phyloP scores from a whole-genome alignment of 2,329 filamentous ascomycete species.

The Trichoderma polysporum region DNA sequence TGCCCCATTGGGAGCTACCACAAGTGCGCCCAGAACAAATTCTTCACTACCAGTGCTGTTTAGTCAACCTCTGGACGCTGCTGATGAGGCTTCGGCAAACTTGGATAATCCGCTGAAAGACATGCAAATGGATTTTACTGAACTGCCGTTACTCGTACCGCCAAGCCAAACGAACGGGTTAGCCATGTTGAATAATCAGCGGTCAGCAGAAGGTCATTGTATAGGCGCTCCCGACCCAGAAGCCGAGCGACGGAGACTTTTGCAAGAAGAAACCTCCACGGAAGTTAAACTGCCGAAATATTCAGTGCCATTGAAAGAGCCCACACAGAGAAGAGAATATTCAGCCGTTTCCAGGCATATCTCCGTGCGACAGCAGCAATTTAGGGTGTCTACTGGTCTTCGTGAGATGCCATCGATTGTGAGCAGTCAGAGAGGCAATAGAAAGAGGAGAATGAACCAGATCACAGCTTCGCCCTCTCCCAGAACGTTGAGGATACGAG shows the following conservation, averaged over 20 bases:
- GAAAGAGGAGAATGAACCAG: not conserved
- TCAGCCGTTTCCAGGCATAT: not conserved
- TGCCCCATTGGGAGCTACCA: not conserved
- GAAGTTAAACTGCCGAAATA: constrained; percentile 35
- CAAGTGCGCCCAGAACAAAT: not conserved
- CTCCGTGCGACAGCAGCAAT: not conserved
- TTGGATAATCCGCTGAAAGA: not conserved
- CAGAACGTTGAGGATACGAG: constrained; percentile 28
- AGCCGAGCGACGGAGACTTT: constrained; percentile 29
- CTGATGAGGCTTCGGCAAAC: not conserved
- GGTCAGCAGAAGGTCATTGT: not conserved
- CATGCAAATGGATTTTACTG: not conserved
- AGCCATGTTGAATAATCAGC: not conserved
- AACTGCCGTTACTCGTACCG: not conserved
- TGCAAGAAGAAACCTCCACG: constrained; percentile 34
- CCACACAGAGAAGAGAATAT: constrained; percentile 15
- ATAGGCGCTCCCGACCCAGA: constrained; percentile 21
- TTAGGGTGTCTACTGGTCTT: not conserved
- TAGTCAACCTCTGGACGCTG: not conserved
- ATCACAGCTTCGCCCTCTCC: not conserved
- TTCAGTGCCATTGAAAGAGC: constrained; percentile 26
- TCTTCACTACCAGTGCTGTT: not conserved
- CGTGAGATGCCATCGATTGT: not conserved
- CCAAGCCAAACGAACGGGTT: not conserved
- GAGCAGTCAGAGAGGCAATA: not conserved